These are phyloP conservation scores for Aspergillus eucalypticola DNA, from an alignment of 2,329 filamentous ascomycete genomes.

Conservation along the genomic window DNA sequence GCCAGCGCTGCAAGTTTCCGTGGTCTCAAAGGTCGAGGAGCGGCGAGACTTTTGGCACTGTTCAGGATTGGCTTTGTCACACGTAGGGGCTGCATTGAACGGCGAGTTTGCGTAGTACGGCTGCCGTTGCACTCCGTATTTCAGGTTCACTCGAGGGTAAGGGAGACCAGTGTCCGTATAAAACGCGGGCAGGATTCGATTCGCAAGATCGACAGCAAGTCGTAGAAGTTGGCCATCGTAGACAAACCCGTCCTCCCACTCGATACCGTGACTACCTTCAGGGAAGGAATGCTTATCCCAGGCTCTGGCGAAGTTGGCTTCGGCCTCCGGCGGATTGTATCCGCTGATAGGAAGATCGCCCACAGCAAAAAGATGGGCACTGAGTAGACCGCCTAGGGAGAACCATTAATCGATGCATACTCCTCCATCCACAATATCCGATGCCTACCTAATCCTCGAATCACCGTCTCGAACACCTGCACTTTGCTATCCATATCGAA, in stretches of 20 bases:
- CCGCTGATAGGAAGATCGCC: slow-evolving; percentile 84
- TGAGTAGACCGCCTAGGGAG: slow-evolving; percentile 72
- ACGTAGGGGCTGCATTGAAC: slow-evolving; percentile 57
- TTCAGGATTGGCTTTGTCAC: slow-evolving; percentile 46
- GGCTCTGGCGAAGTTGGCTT: slow-evolving; percentile 40
- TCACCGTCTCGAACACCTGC: slow-evolving; percentile 97
- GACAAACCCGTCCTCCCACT: slow-evolving; percentile 73
- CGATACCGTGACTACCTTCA: slow-evolving; percentile 48
- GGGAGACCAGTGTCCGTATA: slow-evolving; percentile 88
- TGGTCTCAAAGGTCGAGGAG: slow-evolving; percentile 65
- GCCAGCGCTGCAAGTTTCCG: slow-evolving; percentile 94
- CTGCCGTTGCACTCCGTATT: slow-evolving; percentile 66
- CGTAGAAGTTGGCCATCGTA: slow-evolving; percentile 90
- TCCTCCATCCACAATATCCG: neutral
- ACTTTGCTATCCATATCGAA: slow-evolving; percentile 98
- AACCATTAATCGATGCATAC: slow-evolving; percentile 6
- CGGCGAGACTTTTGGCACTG: slow-evolving; percentile 42
- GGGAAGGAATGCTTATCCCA: slow-evolving; percentile 41
- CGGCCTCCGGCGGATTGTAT: slow-evolving; percentile 59
- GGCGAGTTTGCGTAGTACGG: slow-evolving; percentile 90
- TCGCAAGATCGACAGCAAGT: slow-evolving; percentile 81
- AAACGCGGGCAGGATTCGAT: slow-evolving; percentile 86
- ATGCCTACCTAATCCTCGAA: slow-evolving; percentile 65
- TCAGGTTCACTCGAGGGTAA: slow-evolving; percentile 90
- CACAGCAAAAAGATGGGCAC: slow-evolving; percentile 88